Evolutionary conservation across 2,329 filamentous ascomycete species (phyloP), one percentile per base, ranked within the genome.

Genomic region (Calonectria naviculata): DNA sequence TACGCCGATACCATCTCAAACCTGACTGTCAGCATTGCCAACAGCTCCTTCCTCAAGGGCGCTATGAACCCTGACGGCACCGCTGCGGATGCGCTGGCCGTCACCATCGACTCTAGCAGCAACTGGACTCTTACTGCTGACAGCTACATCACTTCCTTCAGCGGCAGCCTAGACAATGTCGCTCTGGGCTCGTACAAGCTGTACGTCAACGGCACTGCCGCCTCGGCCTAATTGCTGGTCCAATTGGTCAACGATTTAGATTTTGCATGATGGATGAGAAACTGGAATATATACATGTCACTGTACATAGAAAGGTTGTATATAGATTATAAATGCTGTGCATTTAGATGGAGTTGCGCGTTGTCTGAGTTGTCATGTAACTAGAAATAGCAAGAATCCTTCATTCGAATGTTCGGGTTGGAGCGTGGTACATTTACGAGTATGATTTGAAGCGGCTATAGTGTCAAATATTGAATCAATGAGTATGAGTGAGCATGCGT

Each of bases 1-100:
- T 72, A 70, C 28, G 67, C 63, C 28, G 70, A 72, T 36, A 41
- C 67, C 15, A 72, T 72, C 41, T 70, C 70, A 6, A 63, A 21
- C 19, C 26, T 72, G 15, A 56, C 24, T 13, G 47, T 72, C 28
- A 60, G 49, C 31, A 31, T 72, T n/a, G 63, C 54, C 7, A 42
- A 67, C 34, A 52, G n/a, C 47, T 72, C 70, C 0, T 47, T 54
- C 3, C 63, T 72, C 6, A 70, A 68, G 4, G 70, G 56, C 2
- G 67, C 70, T 9, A 64, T 70, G 1, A 70, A 70, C 24, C 41
- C 63, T 1, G 70, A 70, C 19, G 70, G 70, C 4, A 70, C 70
- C 8, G 60, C 56, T 5, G 67, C 67, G 21, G 63, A 58, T 28
- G 26, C 34, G 1, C 70, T 70, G 34, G 49, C 38, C 2, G 56